These are phyloP conservation scores for Telfairia occidentalis DNA, from an alignment of 331 rosid species.

Conservation along the genomic window DNA sequence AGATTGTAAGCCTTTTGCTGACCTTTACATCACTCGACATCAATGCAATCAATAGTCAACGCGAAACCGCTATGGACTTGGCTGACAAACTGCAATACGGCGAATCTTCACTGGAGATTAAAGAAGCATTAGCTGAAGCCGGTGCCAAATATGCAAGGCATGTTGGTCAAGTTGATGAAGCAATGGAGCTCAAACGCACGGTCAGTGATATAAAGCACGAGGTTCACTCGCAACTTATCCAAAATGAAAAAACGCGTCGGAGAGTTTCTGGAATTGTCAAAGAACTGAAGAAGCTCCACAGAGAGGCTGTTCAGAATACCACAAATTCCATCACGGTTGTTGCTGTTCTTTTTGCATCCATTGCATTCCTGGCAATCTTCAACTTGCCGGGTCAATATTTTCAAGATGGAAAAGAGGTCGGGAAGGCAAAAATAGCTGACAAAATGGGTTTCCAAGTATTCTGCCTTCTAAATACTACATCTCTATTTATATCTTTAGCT, in stretches of 20 bases:
- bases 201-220: constrained; percentile 95
- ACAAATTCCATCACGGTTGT: constrained; percentile 72
- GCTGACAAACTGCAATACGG: constrained; percentile 76
- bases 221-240: constrained; percentile 72
- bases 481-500: constrained; percentile 86
- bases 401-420: constrained; percentile 17
- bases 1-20: constrained; percentile 61
- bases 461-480: constrained; percentile 63
- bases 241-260: constrained; percentile 63
- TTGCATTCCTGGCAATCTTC: constrained; percentile 91
- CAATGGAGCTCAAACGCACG: constrained; percentile 87
- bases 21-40: constrained; percentile 47
- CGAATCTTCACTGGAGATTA: constrained; percentile 50
- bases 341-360: constrained; percentile 89
- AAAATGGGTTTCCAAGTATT: constrained; percentile 58
- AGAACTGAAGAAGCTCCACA: constrained; percentile 81
- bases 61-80: constrained; percentile 87
- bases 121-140: constrained; percentile 55
- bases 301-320: constrained; percentile 92
- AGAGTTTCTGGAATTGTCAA: constrained; percentile 92
- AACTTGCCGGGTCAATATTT: constrained; percentile 81
- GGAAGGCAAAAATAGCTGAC: constrained; percentile 51
- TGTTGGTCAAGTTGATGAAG: constrained; percentile 75
- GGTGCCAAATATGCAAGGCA: constrained; percentile 83
- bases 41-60: constrained; percentile 65